Evolutionary conservation across 345 rosid genomes (phyloP), one percentile per base, ranked within the genome.

Genomic region (Gynandropsis gynandra): DNA sequence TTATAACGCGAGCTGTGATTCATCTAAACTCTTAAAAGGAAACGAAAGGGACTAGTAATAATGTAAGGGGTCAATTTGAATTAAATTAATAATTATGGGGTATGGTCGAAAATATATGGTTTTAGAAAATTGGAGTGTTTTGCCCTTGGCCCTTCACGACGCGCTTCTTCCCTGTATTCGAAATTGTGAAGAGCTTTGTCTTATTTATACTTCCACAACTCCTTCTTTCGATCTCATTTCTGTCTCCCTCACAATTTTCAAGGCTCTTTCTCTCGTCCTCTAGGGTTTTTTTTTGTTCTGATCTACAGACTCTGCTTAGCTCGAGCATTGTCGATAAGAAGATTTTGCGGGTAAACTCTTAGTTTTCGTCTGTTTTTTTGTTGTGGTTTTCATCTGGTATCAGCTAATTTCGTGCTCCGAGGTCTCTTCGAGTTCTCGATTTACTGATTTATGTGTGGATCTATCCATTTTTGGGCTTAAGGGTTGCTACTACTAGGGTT

Each of bases 151-250:
- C 20, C 46, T 32, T 34, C 49, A 56, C 52, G 76, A 80, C 89
- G 85, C 88, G 94, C 94, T 79, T 64, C 82, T 77, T 72, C 72
- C 37, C 34, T 42, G 17, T 76, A 77, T 79, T 81, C 87, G 79
- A 81, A 84, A 39, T 39, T 39, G 15, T 3, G n/a, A 9, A n/a
- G 16, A 16, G 12, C 14, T 39, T 11, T 15, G 6, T 8, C n/a
- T 13, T 36, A 36, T 36, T 11, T 39, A 39, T 39, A 24, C 29
- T 1, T 39, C 14, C n/a, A 1, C 12, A 39, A 43, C 36, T 34
- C 34, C 41, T 42, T 8, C 45, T 10, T 18, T 19, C 21, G 15
- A 24, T 12, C 19, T 49, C 39, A 20, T 42, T 15, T 47, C 58
- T 6, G 32, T 52, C 63, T 41, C 50, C 56, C 24, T 18, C 49